Evolutionary conservation across 352 stramenopile genomes (phyloP), one percentile per base, ranked within the genome.

Genomic region (Phytopythium vexans): DNA sequence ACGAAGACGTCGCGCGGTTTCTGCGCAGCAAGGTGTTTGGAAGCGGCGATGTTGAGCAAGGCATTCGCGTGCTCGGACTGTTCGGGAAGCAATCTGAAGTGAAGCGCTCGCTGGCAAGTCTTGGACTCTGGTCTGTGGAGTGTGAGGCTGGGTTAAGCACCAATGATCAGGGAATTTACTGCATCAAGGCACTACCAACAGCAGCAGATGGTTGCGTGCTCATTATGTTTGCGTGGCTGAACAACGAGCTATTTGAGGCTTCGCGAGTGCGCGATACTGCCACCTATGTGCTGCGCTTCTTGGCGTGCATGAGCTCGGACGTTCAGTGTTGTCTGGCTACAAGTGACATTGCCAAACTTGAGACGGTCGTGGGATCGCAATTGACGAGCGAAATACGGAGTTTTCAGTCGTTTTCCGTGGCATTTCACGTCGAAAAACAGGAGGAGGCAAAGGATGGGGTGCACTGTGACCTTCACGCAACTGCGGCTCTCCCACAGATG

Each of bases 271-370:
- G 80, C 1, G 77, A 83, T 40, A 86, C 74, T 16, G 75, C 78
- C 14, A 86, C 82, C 40, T 91, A 89, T 15, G 67, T 89, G 37
- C 51, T 93, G 14, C 82, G 82, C 8, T 86, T 88, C 39, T 57
- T 86, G 37, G 82, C 76, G 14, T 77, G 69, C 36, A 54, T 89
- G 34, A 79, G 63, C 16, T 57, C 64, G 2, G 43, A 80, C 8
- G 66, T 89, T 32, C 64, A 80, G 8, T 84, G 69, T 49, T 87
- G 79, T 38, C 37, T 87, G n/a, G 72, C 64, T 9, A 7, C 27
- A 7, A 36, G 66, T 16, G 79, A 89, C 39, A 54, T 76, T 6
- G 12, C 50, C 4, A 14, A 55, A 5, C 37, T 84, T 14, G 39
- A 85, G 40, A 38, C 32, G 37, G 52, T 56, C 1, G 59, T 72